These are phyloP conservation scores for Citrullus amarus DNA, from an alignment of 306 rosid genomes.

Conservation along the genomic window DNA sequence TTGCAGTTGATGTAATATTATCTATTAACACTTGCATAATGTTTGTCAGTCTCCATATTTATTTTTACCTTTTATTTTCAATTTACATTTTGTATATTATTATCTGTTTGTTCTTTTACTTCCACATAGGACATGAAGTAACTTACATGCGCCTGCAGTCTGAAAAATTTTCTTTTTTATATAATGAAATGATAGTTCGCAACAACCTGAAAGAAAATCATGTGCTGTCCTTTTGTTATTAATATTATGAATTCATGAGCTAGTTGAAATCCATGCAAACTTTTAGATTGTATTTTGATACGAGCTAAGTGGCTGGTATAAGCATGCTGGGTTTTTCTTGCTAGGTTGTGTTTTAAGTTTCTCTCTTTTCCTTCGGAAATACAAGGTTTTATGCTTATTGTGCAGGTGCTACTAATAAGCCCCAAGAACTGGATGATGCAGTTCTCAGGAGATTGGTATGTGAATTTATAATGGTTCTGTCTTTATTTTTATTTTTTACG, in stretches of 20 bases:
- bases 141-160: neutral
- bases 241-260: neutral
- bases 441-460: conserved; percentile 93
- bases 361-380: neutral
- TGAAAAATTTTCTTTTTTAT: neutral
- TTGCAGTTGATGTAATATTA: neutral
- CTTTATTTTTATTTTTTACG: neutral
- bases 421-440: conserved; percentile 95
- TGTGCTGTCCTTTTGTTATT: neutral
- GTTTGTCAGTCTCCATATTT: neutral
- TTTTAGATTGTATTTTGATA: neutral
- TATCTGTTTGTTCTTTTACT: neutral
- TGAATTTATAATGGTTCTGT: neutral
- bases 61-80: neutral
- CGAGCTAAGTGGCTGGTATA: neutral
- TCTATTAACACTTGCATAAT: neutral
- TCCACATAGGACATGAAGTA: neutral
- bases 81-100: neutral
- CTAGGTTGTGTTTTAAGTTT: neutral
- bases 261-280: neutral
- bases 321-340: neutral
- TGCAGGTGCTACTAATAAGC: conserved; percentile 96
- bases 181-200: neutral
- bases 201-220: neutral
- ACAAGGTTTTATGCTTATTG: conserved; percentile 12